Evolutionary conservation across 2,329 filamentous ascomycete genomes (phyloP).

Genomic region (Cordyceps cateniannulata): DNA sequence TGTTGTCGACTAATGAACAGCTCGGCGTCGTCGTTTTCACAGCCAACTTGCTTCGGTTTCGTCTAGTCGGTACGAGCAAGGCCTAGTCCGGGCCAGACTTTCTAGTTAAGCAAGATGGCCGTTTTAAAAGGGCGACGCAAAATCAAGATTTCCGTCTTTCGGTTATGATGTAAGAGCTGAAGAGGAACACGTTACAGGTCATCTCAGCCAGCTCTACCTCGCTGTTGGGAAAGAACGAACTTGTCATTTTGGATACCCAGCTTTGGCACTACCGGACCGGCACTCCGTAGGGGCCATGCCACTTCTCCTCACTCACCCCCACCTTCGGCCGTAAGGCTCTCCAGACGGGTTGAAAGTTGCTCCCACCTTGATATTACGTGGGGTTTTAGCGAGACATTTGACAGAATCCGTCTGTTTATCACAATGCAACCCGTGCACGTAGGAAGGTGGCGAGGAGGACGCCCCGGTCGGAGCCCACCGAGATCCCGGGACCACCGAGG

Average conservation of each 20-base stretch:
- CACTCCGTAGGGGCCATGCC: neutral
- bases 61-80: no score
- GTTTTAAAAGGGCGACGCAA: no score
- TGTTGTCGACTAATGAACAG: slow-evolving; percentile 15
- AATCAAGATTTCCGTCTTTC: no score
- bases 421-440: neutral
- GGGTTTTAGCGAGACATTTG: neutral
- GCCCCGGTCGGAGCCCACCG: neutral
- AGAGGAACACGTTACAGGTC: neutral
- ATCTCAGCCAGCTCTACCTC: neutral
- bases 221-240: neutral
- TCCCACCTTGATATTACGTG: neutral
- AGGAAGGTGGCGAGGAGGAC: neutral
- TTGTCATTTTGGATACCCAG: neutral
- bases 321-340: neutral
- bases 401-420: neutral
- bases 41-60: no score
- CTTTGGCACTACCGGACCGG: neutral
- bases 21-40: neutral
- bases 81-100: no score
- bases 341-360: neutral
- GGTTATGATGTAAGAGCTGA: neutral
- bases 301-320: neutral
- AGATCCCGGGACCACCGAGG: neutral
- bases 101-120: no score